These are phyloP conservation scores for Pestalotiopsis sp. DNA, from an alignment of 2,329 filamentous ascomycete genomes.

Conservation along the genomic window DNA sequence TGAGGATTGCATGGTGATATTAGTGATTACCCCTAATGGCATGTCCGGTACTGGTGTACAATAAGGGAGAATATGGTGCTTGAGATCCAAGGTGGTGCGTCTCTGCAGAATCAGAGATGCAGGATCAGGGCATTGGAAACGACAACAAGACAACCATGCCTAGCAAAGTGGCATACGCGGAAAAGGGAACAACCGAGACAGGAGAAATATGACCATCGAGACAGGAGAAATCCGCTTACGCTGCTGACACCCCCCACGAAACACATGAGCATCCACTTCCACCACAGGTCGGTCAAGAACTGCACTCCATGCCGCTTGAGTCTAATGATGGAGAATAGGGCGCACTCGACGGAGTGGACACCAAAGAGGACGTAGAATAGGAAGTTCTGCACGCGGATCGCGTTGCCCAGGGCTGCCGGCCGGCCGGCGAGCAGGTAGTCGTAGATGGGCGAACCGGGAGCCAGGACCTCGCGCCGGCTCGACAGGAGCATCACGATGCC, in stretches of 20 bases:
- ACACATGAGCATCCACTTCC: slow-evolving; percentile 7
- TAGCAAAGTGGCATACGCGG: too few species aligned
- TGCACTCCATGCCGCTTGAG: slow-evolving; percentile 4
- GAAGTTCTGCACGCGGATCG: background rate
- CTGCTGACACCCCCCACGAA: slow-evolving; percentile 3
- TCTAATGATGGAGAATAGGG: background rate
- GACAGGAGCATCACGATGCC: slow-evolving; percentile 8
- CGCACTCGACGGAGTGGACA: slow-evolving; percentile 1
- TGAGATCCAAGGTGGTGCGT: too few species aligned
- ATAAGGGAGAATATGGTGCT: too few species aligned
- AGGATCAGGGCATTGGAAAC: too few species aligned
- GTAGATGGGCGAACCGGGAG: slow-evolving; percentile 5
- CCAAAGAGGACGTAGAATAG: slow-evolving; percentile 11
- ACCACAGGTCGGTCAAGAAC: slow-evolving; percentile 5
- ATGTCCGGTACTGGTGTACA: background rate
- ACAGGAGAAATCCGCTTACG: background rate
- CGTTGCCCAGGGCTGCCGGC: background rate
- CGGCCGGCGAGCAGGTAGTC: slow-evolving; percentile 9
- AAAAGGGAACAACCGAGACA: too few species aligned
- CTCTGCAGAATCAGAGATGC: too few species aligned
- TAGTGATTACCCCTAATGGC: background rate
- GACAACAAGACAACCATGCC: too few species aligned
- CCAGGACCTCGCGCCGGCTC: background rate
- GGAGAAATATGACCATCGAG: too few species aligned
- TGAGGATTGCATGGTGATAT: background rate